A percentile compares a stretch with the other conserved stretches of the same genome.
These are phyloP conservation scores for Candida smagusa DNA, from an alignment of 1,139 yeast genomes.

Conservation along the genomic window DNA sequence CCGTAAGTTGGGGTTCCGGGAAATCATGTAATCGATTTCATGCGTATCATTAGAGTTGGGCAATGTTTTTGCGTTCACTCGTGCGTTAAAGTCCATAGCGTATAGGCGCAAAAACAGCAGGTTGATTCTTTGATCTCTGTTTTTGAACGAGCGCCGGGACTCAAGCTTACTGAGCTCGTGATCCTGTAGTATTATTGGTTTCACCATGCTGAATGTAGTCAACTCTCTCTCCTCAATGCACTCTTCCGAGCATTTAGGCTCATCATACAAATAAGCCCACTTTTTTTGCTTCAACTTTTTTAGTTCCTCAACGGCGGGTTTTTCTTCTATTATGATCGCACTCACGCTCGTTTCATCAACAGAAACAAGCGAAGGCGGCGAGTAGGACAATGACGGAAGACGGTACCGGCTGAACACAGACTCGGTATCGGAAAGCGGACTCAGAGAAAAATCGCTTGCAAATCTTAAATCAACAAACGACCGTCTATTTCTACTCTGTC, in stretches of 20 bases:
- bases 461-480: not conserved
- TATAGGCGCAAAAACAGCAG: slow-evolving; percentile 43
- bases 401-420: not conserved
- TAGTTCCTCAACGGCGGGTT: not conserved
- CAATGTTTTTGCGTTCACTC: slow-evolving; percentile 24
- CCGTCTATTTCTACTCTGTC: not conserved
- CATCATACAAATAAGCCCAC: not conserved
- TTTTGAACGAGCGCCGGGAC: slow-evolving; percentile 19
- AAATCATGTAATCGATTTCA: slow-evolving; percentile 20
- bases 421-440: not conserved
- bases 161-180: slow-evolving; percentile 7
- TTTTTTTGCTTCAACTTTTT: not conserved
- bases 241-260: not conserved
- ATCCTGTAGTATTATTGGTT: not conserved
- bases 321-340: slow-evolving; percentile 1
- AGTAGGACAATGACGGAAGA: not conserved
- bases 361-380: not conserved
- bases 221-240: slow-evolving; percentile 1
- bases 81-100: slow-evolving; percentile 42
- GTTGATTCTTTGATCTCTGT: slow-evolving; percentile 48
- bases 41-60: slow-evolving; percentile 28
- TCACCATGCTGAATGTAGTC: slow-evolving; percentile 3
- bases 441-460: not conserved
- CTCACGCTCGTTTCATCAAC: not conserved
- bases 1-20: slow-evolving; percentile 18